Percentiles rank a stretch among this genome's conserved stretches.
These are phyloP conservation scores for Cinnamomum micranthum DNA, from an alignment of 164 flowering plant genomes.

Conservation along the genomic window DNA sequence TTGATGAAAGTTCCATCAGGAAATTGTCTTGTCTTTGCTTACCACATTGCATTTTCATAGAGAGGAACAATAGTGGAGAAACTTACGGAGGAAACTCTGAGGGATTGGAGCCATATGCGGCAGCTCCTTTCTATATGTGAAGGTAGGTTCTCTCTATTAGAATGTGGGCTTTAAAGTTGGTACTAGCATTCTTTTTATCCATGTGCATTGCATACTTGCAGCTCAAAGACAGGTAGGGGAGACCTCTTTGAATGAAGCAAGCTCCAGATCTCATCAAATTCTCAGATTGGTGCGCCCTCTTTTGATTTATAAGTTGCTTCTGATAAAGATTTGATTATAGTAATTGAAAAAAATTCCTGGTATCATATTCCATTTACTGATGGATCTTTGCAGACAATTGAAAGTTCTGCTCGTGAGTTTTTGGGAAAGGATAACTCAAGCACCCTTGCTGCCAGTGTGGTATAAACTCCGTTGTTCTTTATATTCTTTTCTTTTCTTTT, in stretches of 20 bases:
- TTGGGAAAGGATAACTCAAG: conserved; percentile 46
- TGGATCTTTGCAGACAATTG: conserved; percentile 60
- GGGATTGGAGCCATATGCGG: conserved; percentile 54
- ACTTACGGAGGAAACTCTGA: conserved; percentile 69
- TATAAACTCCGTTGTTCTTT: conserved; percentile 17
- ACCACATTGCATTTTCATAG: conserved; percentile 30
- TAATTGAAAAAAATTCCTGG: background rate
- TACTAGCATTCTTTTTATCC: conserved; percentile 7
- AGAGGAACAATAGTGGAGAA: conserved; percentile 88
- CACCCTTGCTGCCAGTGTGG: conserved; percentile 83
- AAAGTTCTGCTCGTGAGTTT: conserved; percentile 67
- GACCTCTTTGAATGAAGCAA: conserved; percentile 80
- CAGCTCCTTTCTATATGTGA: conserved; percentile 79
- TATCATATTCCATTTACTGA: background rate
- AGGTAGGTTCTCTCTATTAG: conserved; percentile 38
- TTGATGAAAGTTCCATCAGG: background rate
- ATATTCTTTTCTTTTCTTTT: no score
- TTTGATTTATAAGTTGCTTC: conserved; percentile 2
- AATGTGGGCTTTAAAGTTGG: background rate
- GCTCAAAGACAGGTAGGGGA: conserved; percentile 93
- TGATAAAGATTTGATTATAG: background rate
- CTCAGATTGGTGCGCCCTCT: conserved; percentile 60
- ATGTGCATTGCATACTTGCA: conserved; percentile 29
- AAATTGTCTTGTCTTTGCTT: background rate
- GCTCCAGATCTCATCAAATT: conserved; percentile 99